Evolutionary conservation across 129 eudicot genomes (phyloP), one percentile per base, ranked within the genome.

Genomic region (Silybum marianum): DNA sequence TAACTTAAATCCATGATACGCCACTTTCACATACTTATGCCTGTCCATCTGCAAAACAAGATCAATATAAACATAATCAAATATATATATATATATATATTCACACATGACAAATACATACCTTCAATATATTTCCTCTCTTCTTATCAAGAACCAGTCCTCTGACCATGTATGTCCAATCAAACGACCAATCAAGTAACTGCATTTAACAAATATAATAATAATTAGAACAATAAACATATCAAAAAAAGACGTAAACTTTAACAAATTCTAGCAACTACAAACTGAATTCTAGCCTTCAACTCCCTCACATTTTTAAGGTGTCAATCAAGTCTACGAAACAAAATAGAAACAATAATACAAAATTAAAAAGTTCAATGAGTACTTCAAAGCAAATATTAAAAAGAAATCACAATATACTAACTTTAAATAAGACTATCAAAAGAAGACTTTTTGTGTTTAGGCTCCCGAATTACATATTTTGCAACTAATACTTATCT

Each of bases 121-220:
- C 99, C 99, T 95, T 95, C 85, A 95, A 80, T 86, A 95, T 95
- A 72, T 95, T 95, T 84, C 99, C 99, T 78, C 99, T 87, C 90
- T 85, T 95, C 80, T 93, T 93, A 69, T 95, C 99, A 73, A 95
- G 93, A 76, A 95, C 99, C 24, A 95, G 83, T 67, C 99, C 99
- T 84, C 99, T 90, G 77, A 95, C 99, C 97, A 95, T 95, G 85
- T 93, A 95, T 24, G 86, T 95, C 98, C 95, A 93, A 78, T 95
- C 95, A 85, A 95, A 93, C 21, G 95, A 81, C 99, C 97, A 95
- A 82, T 88, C 83, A 88, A 95, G 84, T 86, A 95, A 83, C 99
- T 95, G 87, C 91, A 81, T 6, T 7, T 1, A 46, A 72, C 65
- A 72, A 83, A 54, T 58, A 23, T 3, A 30, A 14, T 9, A 30